A percentile compares a stretch with the other conserved stretches of the same genome.
Evolutionary conservation across 345 rosid genomes (phyloP).

Genomic region (Citrus trifoliata): DNA sequence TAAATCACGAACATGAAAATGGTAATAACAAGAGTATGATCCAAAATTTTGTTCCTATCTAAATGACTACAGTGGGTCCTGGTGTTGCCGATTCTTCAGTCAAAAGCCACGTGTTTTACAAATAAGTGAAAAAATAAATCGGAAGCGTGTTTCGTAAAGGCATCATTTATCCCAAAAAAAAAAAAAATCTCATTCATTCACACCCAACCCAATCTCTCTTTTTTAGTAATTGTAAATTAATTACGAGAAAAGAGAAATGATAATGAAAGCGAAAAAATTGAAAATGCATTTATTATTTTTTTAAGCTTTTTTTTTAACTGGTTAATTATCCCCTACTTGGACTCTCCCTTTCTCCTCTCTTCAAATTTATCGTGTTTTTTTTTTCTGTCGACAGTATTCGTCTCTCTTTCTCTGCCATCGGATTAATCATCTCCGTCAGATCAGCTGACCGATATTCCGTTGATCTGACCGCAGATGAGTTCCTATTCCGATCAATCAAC

Average conservation of each 20-base stretch:
- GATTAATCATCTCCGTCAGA: constrained; percentile 21
- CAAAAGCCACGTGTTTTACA: constrained; percentile 18
- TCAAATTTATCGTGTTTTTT: background rate
- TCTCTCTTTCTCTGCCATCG: background rate
- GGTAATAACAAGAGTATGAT: too few species aligned
- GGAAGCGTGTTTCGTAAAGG: background rate
- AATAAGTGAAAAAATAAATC: background rate
- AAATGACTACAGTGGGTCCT: background rate
- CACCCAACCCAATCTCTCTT: too few species aligned
- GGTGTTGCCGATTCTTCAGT: constrained; percentile 9
- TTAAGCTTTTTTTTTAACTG: background rate
- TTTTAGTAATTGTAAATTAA: too few species aligned
- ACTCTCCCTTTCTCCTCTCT: background rate
- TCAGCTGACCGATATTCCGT: constrained; percentile 19
- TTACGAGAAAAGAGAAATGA: too few species aligned
- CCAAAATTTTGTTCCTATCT: background rate
- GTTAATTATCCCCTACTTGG: constrained; percentile 16
- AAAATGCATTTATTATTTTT: background rate
- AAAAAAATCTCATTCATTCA: too few species aligned
- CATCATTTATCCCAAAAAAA: too few species aligned
- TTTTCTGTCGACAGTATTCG: background rate
- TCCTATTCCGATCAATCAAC: background rate
- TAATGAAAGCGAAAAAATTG: too few species aligned
- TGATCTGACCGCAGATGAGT: constrained; percentile 14
- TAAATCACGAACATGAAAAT: too few species aligned